Conservation (phyloP, 108 stramenopile genomes). For the Epipyxis sp. region DNA sequence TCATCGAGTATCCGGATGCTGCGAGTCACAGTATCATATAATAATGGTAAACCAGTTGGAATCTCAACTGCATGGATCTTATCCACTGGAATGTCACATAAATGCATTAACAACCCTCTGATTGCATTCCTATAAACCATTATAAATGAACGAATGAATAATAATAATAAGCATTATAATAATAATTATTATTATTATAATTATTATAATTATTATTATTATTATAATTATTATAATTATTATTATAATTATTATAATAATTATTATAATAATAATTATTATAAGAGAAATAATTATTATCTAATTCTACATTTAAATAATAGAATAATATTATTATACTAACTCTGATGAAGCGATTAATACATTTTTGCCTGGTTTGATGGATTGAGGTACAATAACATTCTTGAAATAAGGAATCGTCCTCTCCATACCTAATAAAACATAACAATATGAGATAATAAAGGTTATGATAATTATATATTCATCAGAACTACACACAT, state of each 20-base stretch:
- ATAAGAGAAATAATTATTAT: too few relatives aligned
- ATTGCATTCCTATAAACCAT: conserved; percentile 30
- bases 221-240: too few relatives aligned
- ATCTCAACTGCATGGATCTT: conserved; percentile 34
- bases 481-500: too few relatives aligned
- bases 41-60: conserved; percentile 32
- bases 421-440: conserved; percentile 8
- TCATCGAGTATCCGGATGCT: conserved; percentile 78
- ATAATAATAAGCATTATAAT: too few relatives aligned
- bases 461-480: too few relatives aligned
- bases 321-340: background rate
- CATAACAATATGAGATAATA: background rate
- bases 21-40: conserved; percentile 59
- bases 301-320: too few relatives aligned
- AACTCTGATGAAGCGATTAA: conserved; percentile 22
- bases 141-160: too few relatives aligned
- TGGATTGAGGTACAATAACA: conserved; percentile 29
- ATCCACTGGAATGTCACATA: conserved; percentile 31
- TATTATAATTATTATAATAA: too few relatives aligned
- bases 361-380: conserved; percentile 30
- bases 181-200: too few relatives aligned
- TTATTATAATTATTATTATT: too few relatives aligned
- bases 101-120: conserved; percentile 36
- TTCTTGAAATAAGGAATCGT: conserved; percentile 36
- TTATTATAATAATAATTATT: too few relatives aligned